Base-by-base conservation (phyloP, 2,329 filamentous ascomycete genomes). In the Pyricularia sp. region DNA sequence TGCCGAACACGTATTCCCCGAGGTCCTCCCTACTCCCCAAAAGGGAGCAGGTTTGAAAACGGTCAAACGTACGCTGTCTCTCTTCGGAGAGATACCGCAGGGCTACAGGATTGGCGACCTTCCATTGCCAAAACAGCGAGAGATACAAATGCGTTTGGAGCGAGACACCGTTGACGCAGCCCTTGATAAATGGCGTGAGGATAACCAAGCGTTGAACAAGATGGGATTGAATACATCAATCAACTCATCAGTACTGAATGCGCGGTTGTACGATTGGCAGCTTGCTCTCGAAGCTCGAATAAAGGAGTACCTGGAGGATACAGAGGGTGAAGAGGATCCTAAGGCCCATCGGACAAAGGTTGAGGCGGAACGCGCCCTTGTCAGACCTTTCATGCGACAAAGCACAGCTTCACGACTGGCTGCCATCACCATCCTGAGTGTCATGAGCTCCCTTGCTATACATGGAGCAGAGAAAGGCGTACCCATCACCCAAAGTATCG, bases 251-350 rank as follows among this genome's bases (percentile, higher is more conserved):
- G 84, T 85, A 14, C 79, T 96, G 28, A 90, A 89, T 72, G 82
- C 87, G 3, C 81, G 91, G 68, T 86, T 97, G 79, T 92, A 89
- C 82, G 84, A 90, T 70, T 97, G 93, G 93, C 90, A 95, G 71
- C 74, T 79, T 23, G 82, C 82, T 5, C 81, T 98, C 61, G 85
- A 92, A 67, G 79, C 82, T 1, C 83, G 84, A 12, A 79, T 98
- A 64, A 79, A 85, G 70, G 78, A 89, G 67, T 94, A 98, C 74
- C 78, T 97, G 9, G 78, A 79, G 9, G 77, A 82, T 33, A 84
- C 90, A 0, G 89, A 92, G 75, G 72, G 9, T 5, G 23, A 61
- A 9, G 11, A 74, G 84, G 14, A 89, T 93, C 33, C 86, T 92
- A 11, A 33, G 12, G 14, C 14, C 33, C 7, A 36, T 88, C 87